Conservation (phyloP, 2,329 filamentous ascomycete species). For the Cercospora beticola region DNA sequence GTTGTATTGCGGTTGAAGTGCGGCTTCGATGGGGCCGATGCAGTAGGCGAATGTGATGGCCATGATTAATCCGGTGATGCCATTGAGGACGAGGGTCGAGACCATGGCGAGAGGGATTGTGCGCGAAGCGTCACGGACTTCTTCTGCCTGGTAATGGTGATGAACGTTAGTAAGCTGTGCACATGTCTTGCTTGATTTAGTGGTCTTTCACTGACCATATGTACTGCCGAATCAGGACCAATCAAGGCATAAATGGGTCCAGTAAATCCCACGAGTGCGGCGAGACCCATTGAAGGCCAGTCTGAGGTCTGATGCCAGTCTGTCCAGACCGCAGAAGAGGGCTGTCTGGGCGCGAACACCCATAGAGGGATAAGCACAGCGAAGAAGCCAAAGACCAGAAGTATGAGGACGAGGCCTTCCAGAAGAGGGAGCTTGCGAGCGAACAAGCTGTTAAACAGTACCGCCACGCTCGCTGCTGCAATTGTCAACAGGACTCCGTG, state of each 20-base stretch:
- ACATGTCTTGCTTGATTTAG: neutral
- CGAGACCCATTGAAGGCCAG: slow-evolving; percentile 33
- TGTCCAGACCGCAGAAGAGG: slow-evolving; percentile 29
- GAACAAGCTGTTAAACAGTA: slow-evolving; percentile 34
- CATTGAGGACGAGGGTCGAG: slow-evolving; percentile 43
- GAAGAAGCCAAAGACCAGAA: slow-evolving; percentile 36
- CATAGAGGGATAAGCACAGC: slow-evolving; percentile 36
- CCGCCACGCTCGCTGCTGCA: slow-evolving; percentile 25
- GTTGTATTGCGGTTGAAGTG: slow-evolving; percentile 24
- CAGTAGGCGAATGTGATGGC: slow-evolving; percentile 44
- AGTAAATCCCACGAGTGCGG: slow-evolving; percentile 29
- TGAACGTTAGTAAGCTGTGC: neutral
- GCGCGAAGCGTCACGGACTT: slow-evolving; percentile 35
- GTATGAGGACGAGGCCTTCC: slow-evolving; percentile 33
- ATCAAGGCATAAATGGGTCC: slow-evolving; percentile 28
- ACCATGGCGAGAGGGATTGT: slow-evolving; percentile 44
- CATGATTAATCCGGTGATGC: slow-evolving; percentile 43
- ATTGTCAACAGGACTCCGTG: slow-evolving; percentile 46
- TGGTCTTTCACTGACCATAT: slow-evolving; percentile 19
- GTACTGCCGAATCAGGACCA: slow-evolving; percentile 27
- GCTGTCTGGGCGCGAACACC: slow-evolving; percentile 31
- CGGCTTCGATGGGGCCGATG: slow-evolving; percentile 38
- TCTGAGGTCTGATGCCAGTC: slow-evolving; percentile 24
- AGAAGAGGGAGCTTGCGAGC: slow-evolving; percentile 32
- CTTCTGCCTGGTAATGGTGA: slow-evolving; percentile 22